Percentiles rank a stretch among this genome's conserved stretches.
Evolutionary conservation across 2,329 filamentous ascomycete genomes (phyloP).

Genomic region (Fusarium tupiense): DNA sequence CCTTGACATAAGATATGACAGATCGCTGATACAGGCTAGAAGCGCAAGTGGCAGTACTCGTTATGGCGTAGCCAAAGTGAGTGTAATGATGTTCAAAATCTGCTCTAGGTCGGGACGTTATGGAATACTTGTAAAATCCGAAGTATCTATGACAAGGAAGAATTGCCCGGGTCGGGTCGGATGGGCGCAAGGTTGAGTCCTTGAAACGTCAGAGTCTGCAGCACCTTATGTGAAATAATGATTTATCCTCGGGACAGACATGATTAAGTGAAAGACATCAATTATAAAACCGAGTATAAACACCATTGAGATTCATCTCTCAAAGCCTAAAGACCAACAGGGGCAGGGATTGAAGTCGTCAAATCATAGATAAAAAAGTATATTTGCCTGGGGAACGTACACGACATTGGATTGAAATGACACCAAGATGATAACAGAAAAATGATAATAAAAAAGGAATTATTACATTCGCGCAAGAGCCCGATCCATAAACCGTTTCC

Average conservation of each 20-base stretch:
- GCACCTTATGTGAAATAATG: background rate
- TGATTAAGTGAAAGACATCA: background rate
- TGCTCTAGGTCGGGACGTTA: background rate
- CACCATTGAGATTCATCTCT: background rate
- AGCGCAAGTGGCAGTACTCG: background rate
- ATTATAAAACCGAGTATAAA: background rate
- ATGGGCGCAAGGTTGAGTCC: background rate
- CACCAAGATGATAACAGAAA: constrained; percentile 39
- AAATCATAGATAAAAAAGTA: constrained; percentile 31
- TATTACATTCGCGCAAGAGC: constrained; percentile 61
- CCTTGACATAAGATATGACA: background rate
- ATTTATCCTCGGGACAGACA: background rate
- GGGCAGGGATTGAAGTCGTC: background rate
- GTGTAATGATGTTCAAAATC: background rate
- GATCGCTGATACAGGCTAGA: background rate
- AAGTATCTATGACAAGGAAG: background rate
- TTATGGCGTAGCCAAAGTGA: background rate
- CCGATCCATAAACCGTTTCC: constrained; percentile 39
- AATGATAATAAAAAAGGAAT: constrained; percentile 53
- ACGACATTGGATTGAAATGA: constrained; percentile 36
- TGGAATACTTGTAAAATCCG: background rate
- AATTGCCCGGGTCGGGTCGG: background rate
- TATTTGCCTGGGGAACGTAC: constrained; percentile 41
- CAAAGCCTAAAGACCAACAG: background rate
- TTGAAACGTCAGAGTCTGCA: background rate